Percentiles rank a stretch among this genome's conserved stretches.
phyloP scores from a whole-genome alignment of 2,329 filamentous ascomycete genomes.

The Fusarium pseudocircinatum region DNA sequence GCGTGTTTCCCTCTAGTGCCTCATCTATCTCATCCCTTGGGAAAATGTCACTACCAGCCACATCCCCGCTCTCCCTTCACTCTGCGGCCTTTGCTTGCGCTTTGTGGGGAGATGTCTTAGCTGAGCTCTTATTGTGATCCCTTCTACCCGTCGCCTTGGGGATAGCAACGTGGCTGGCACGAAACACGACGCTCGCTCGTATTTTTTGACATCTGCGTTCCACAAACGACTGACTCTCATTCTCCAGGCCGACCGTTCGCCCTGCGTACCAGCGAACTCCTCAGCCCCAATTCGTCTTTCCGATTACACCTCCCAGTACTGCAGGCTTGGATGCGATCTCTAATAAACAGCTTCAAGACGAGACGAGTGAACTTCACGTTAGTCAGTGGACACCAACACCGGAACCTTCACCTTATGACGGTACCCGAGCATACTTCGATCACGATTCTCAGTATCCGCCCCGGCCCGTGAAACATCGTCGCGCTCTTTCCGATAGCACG shows the following conservation, averaged over 20 bases:
- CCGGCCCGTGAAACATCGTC: conserved; percentile 57
- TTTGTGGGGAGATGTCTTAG: conserved; percentile 31
- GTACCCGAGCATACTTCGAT: conserved; percentile 47
- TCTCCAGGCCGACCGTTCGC: conserved; percentile 66
- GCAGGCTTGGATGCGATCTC: conserved; percentile 62
- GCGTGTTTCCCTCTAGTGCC: conserved; percentile 12
- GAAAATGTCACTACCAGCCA: conserved; percentile 25
- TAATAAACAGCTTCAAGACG: conserved; percentile 39
- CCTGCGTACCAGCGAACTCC: conserved; percentile 70
- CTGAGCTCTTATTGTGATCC: conserved; percentile 17
- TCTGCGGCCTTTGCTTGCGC: conserved; percentile 12
- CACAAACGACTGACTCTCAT: conserved; percentile 34
- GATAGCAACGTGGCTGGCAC: conserved; percentile 23
- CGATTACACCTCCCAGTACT: conserved; percentile 68
- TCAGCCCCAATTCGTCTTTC: conserved; percentile 68
- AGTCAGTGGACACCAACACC: conserved; percentile 57
- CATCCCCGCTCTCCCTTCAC: conserved; percentile 29
- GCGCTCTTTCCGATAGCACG: conserved; percentile 81
- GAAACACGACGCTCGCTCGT: conserved; percentile 18
- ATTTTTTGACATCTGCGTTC: conserved; percentile 25
- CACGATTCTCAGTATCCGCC: conserved; percentile 27
- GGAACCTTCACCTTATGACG: conserved; percentile 50
- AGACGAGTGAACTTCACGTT: conserved; percentile 43
- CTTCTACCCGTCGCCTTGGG: conserved; percentile 7
- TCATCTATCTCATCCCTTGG: conserved; percentile 6